Evolutionary conservation across 1,139 yeast species (phyloP).

Genomic region (Zygoascus hellenicus): DNA sequence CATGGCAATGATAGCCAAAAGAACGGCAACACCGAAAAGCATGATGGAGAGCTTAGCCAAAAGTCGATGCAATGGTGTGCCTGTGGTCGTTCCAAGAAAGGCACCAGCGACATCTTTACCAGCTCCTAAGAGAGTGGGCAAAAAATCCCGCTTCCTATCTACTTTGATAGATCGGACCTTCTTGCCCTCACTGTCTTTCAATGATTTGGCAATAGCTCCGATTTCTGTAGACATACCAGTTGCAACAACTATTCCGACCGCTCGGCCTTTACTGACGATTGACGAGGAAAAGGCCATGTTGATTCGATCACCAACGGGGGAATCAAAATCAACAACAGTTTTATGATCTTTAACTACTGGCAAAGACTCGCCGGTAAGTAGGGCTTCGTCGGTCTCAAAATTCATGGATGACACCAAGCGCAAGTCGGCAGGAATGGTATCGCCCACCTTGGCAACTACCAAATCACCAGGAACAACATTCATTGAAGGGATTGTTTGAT

Average conservation of each 20-base stretch:
- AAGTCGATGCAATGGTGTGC: conserved; percentile 69
- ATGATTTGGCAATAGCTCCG: conserved; percentile 67
- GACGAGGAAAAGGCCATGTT: conserved; percentile 72
- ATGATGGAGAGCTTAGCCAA: conserved; percentile 65
- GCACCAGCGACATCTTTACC: conserved; percentile 52
- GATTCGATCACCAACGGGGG: conserved; percentile 71
- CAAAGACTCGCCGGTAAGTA: conserved; percentile 74
- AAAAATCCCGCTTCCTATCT: conserved; percentile 43
- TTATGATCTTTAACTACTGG: conserved; percentile 58
- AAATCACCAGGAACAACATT: conserved; percentile 79
- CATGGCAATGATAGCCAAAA: conserved; percentile 76
- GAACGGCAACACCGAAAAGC: conserved; percentile 63
- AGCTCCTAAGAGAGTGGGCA: conserved; percentile 43
- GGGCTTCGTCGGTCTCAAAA: conserved; percentile 76
- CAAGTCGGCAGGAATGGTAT: conserved; percentile 73
- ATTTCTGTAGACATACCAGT: conserved; percentile 73
- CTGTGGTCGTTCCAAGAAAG: conserved; percentile 66
- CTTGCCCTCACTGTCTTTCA: conserved; percentile 39
- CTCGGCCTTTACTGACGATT: conserved; percentile 71
- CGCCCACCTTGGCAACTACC: conserved; percentile 62
- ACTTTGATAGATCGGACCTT: conserved; percentile 29
- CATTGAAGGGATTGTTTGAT: conserved; percentile 53
- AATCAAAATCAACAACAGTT: conserved; percentile 40
- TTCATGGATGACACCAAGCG: conserved; percentile 57
- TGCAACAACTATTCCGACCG: conserved; percentile 56